Base-by-base conservation (phyloP, 371 early-diverging fungal species). In the Blakeslea trispora region DNA sequence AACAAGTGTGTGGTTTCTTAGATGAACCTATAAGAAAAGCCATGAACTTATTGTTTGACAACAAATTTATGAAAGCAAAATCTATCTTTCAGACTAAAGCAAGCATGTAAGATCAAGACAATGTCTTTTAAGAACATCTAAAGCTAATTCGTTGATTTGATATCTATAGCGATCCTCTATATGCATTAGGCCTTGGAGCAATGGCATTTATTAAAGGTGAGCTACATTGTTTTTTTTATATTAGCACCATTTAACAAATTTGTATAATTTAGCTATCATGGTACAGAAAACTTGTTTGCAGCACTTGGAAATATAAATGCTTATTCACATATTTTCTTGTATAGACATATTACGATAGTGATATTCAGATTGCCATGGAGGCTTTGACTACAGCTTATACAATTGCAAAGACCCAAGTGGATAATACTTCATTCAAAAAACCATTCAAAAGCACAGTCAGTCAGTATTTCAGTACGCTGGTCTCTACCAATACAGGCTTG, bases 1-100 rank as follows among this genome's bases (percentile, higher is more conserved):
- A 35, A n/a, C 11, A 18, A 11, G 2, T 43, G 2, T 53, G 28
- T 45, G 18, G 0, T 21, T 0, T 2, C 11, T 42, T 59, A 78
- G 79, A 79, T 58, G 70, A 73, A 42, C 68, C 71, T 31, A 66
- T 79, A 14, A 35, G 69, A 28, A 67, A 71, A 52, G 79, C 75
- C 6, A 75, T 79, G 67, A 57, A 53, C 1, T 63, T 64, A 44
- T 52, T 79, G 19, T 75, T 79, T 54, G 75, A 79, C 45, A 79
- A 79, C 52, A 71, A 72, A 34, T 79, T 79, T 63, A 79, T 79
- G 79, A 69, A 69, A 34, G 79, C 79, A 11, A 79, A 79, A 34
- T 45, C 57, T 17, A 48, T 70, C 17, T 79, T 79, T 31, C 71
- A 75, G 39, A 63, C 66, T 15, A 68, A 73, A 28, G 74, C 75